Evolutionary conservation across 1,284 basidiomycete species (phyloP), one percentile per base, ranked within the genome.

Genomic region (Leucoagaricus sp.): DNA sequence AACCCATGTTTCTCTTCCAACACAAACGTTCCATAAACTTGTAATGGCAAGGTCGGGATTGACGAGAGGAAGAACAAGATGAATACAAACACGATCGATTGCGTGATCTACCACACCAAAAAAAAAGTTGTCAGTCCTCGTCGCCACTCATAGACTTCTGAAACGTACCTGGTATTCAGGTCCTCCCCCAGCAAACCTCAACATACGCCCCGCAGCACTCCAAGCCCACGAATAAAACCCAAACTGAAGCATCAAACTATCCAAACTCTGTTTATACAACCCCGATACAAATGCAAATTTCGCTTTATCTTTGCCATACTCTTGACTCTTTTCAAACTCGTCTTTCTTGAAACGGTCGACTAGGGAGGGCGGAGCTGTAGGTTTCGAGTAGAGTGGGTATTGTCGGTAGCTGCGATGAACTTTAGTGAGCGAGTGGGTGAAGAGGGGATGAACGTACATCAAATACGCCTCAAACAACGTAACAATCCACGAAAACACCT

Each of bases 1-100:
- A 98, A 98, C 0, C 95, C 96, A 66, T 98, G 94, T 63, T 88
- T 89, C 71, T 97, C 90, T 73, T 99, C 97, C 42, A 99, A 80
- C 10, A 96, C 90, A 70, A 99, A 99, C 2, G 93, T 96, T 61
- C 86, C 84, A 76, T 97, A 98, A 34, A 89, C 78, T 29, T 82
- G 84, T 49, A 93, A 75, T 6, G 94, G 93, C 9, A 93, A 74
- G 2, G 82, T 77, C 0, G 93, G 86, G 26, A 91, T 72, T 0
- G 84, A 80, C 0, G 91, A 89, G 10, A 89, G 63, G 55, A 91
- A 68, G 60, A 86, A 86, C 33, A 95, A 72, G 26, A 89, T 65
- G 45, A 82, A 84, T 9, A 86, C 80, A 72, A 95, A 98, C 10
- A 84, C 79, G 60, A 96, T 84, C 2, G 94, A 96, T 70, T 94